A percentile compares a stretch with the other conserved stretches of the same genome.
phyloP scores from a whole-genome alignment of 768 basidiomycete genomes.

The Boletus vinaceobasis region DNA sequence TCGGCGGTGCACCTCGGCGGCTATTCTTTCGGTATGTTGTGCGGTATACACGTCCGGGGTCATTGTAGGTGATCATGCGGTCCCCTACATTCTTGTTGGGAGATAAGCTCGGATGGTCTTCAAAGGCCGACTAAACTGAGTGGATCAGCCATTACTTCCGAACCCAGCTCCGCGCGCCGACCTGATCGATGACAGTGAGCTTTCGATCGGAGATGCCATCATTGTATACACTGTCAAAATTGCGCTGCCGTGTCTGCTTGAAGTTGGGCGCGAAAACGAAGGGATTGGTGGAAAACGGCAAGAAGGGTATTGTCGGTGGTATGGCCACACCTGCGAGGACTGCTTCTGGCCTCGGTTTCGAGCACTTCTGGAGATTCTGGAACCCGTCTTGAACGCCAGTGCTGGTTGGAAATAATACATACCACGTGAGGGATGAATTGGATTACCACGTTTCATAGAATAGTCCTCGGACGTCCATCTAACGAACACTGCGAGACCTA shows the following conservation, averaged over 20 bases:
- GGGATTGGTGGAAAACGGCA: neutral
- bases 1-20: neutral
- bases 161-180: constrained; percentile 16
- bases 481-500: neutral
- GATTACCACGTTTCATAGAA: constrained; percentile 14
- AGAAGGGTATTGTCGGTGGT: neutral
- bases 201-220: constrained; percentile 21
- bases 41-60: neutral
- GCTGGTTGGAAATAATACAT: neutral
- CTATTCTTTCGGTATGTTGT: neutral
- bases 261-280: neutral
- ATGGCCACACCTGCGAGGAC: neutral
- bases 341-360: constrained; percentile 6
- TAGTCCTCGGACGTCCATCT: constrained; percentile 30
- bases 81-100: neutral
- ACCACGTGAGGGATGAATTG: constrained; percentile 10
- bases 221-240: constrained; percentile 5
- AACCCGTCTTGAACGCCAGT: constrained; percentile 6
- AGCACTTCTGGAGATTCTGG: constrained; percentile 15
- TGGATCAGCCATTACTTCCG: constrained; percentile 3
- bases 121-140: neutral
- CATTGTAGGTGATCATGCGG: neutral
- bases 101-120: neutral
- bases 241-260: neutral
- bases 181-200: constrained; percentile 19